phyloP scores from a whole-genome alignment of 129 eudicot species.

The Tanacetum coccineum region DNA sequence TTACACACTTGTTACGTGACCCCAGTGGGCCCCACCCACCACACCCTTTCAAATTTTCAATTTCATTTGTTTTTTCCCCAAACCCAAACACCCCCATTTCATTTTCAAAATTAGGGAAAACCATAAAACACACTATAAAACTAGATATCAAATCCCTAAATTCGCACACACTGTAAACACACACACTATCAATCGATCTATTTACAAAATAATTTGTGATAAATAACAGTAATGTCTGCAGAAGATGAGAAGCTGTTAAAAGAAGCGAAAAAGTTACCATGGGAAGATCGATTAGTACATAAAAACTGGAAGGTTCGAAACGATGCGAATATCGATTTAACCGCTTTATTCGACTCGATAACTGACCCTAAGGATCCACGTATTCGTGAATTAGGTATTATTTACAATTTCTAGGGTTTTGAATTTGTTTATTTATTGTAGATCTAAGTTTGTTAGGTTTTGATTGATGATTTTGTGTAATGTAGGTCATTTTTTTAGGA shows the following conservation, averaged over 20 bases:
- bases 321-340: constrained; percentile 90
- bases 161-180: not conserved
- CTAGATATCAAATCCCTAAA: not conserved
- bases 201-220: too few relatives aligned
- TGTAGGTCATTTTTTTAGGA: constrained; percentile 74
- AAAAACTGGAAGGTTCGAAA: constrained; percentile 99
- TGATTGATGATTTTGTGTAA: constrained; percentile 16
- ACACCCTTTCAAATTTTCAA: too few relatives aligned
- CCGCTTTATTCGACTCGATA: constrained; percentile 67
- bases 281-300: constrained; percentile 92
- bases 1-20: too few relatives aligned
- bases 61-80: too few relatives aligned
- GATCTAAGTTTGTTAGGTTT: constrained; percentile 36
- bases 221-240: constrained; percentile 41
- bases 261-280: constrained; percentile 91
- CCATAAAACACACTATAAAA: too few relatives aligned
- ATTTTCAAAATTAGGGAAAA: not conserved
- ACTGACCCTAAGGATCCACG: constrained; percentile 96
- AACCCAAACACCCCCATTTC: not conserved
- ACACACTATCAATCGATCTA: not conserved
- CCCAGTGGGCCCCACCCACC: too few relatives aligned
- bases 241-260: constrained; percentile 97
- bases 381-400: constrained; percentile 90
- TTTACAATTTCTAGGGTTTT: constrained; percentile 23
- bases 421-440: not conserved